Percentiles rank a stretch among this genome's conserved stretches.
Evolutionary conservation across 371 early-diverging fungal genomes (phyloP).

Genomic region (Mucor lusitanicus): DNA sequence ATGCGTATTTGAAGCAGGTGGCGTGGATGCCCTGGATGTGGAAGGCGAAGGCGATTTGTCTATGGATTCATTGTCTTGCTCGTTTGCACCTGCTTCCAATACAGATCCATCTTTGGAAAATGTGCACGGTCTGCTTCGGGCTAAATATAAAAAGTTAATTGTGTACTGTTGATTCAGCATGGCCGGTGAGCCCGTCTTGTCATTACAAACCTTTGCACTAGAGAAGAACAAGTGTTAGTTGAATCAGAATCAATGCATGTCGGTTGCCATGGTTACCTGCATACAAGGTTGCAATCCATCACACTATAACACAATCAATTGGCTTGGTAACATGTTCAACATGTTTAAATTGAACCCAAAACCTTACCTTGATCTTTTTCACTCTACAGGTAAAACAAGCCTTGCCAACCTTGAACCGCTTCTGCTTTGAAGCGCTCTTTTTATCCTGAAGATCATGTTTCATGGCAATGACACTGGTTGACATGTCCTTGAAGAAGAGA

Average conservation of each 20-base stretch:
- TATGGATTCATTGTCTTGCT: not conserved
- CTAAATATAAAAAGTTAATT: conserved; percentile 5
- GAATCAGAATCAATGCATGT: not conserved
- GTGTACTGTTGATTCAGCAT: not conserved
- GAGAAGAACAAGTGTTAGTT: not conserved
- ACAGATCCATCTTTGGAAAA: conserved; percentile 33
- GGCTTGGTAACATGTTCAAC: not conserved
- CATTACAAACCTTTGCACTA: conserved; percentile 22
- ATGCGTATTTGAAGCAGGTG: not conserved
- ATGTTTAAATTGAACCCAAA: not conserved
- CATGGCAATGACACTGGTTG: not conserved
- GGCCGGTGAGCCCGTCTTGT: not conserved
- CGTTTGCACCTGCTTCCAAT: not conserved
- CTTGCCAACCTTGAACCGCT: conserved; percentile 46
- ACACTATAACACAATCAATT: conserved; percentile 29
- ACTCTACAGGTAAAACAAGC: conserved; percentile 51
- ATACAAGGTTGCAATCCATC: conserved; percentile 58
- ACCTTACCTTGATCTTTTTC: conserved; percentile 52
- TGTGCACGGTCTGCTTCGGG: conserved; percentile 27
- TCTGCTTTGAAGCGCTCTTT: conserved; percentile 22
- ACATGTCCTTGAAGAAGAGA: not conserved
- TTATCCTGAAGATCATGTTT: conserved; percentile 6
- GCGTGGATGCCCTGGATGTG: not conserved
- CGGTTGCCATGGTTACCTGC: conserved; percentile 39
- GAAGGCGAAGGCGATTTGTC: not conserved